These are phyloP conservation scores for Adenanthera pavonina DNA, from an alignment of 306 rosid genomes.

Conservation along the genomic window DNA sequence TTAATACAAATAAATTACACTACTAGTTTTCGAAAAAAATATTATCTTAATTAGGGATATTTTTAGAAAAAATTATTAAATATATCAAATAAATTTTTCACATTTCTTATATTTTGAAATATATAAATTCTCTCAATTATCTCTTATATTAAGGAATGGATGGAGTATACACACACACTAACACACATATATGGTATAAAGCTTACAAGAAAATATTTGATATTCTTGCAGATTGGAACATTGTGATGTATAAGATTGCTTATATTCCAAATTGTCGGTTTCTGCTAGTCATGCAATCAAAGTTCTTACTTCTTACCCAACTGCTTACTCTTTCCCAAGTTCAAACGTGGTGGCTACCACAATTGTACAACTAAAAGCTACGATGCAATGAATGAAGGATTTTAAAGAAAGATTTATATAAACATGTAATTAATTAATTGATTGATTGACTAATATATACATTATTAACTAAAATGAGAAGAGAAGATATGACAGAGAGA, in stretches of 20 bases:
- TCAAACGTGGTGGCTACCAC: slow-evolving; percentile 5
- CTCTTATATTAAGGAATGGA: too few species aligned
- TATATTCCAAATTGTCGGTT: slow-evolving; percentile 10
- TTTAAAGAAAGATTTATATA: background rate
- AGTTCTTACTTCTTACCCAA: background rate
- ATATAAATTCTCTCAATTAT: too few species aligned
- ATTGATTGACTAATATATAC: too few species aligned
- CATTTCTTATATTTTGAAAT: too few species aligned
- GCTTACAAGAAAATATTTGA: background rate
- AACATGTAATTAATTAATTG: background rate
- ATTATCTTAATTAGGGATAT: too few species aligned
- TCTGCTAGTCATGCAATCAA: background rate
- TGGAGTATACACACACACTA: too few species aligned
- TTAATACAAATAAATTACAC: too few species aligned
- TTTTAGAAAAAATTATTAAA: too few species aligned
- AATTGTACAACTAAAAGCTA: background rate
- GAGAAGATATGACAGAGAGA: too few species aligned
- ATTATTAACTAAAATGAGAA: too few species aligned
- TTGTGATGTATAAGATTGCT: background rate
- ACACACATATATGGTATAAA: background rate
- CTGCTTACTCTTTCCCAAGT: background rate
- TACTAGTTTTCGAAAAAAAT: too few species aligned
- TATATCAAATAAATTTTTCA: too few species aligned
- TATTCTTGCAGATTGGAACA: background rate
- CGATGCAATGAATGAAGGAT: background rate